Evolutionary conservation across 768 basidiomycete species (phyloP).

Genomic region (Calocera cornea): DNA sequence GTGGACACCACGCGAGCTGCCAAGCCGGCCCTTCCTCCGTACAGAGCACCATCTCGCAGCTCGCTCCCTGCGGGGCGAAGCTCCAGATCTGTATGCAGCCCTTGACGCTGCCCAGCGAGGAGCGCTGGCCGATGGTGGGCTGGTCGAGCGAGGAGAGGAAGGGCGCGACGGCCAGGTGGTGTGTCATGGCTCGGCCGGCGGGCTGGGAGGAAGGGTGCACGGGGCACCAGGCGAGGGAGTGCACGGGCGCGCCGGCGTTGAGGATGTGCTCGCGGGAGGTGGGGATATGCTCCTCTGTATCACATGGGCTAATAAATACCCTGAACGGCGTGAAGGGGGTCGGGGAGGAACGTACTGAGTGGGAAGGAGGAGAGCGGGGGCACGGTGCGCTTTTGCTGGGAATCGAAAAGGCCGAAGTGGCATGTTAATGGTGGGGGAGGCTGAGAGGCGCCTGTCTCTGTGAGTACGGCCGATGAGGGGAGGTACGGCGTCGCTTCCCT

Average conservation of each 20-base stretch:
- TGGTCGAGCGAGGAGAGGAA: constrained; percentile 51
- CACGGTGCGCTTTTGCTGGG: constrained; percentile 38
- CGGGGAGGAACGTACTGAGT: constrained; percentile 37
- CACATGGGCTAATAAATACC: not conserved
- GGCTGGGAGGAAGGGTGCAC: constrained; percentile 22
- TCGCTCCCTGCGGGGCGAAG: constrained; percentile 37
- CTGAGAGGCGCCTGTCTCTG: constrained; percentile 37
- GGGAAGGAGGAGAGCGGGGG: constrained; percentile 42
- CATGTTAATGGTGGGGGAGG: constrained; percentile 47
- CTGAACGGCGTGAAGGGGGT: constrained; percentile 1
- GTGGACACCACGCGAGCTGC: constrained; percentile 85
- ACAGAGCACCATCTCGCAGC: constrained; percentile 76
- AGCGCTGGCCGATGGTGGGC: constrained; percentile 51
- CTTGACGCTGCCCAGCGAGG: constrained; percentile 33
- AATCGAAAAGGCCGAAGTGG: constrained; percentile 48
- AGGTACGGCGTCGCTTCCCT: constrained; percentile 49
- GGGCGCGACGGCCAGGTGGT: constrained; percentile 76
- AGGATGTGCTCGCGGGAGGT: constrained; percentile 56
- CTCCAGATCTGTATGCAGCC: constrained; percentile 86
- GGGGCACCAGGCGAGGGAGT: constrained; percentile 91
- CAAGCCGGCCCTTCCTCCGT: constrained; percentile 66
- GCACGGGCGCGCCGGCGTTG: constrained; percentile 80
- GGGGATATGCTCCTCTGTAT: constrained; percentile 46
- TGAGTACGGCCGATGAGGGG: constrained; percentile 30
- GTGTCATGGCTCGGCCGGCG: constrained; percentile 41